Base-by-base conservation (phyloP, 768 basidiomycete species). In the Mycena rosella region DNA sequence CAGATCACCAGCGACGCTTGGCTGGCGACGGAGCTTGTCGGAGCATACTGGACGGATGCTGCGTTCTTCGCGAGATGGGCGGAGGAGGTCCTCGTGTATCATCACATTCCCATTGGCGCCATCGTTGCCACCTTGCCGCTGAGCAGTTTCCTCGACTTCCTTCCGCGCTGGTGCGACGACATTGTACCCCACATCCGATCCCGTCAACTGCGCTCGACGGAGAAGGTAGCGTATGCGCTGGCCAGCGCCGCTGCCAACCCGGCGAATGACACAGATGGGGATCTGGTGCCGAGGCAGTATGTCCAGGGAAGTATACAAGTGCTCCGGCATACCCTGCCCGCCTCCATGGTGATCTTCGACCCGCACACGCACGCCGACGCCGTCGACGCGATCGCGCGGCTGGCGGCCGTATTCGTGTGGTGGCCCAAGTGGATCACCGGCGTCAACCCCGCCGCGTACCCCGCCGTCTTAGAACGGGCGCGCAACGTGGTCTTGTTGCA, bases 1-100 rank as follows among this genome's bases (percentile, higher is more conserved):
- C 47, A 53, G 32, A 34, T 53, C 17, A 3, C 22, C 0, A 27
- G 10, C 26, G 32, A 68, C 26, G 36, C 30, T 3, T 63, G 67
- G 60, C 15, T 68, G 0, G 67, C 36, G 15, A 59, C 57, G 1
- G 60, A 68, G 56, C 30, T 68, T 1, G 47, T 62, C 26, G 67
- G 67, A 0, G 55, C 67, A 6, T 53, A 30, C 24, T 24, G 36
- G 29, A 11, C 4, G 1, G 17, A 32, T 32, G 32, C 32, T 22
- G n/a, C 54, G 3, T 68, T 51, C 56, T 68, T 63, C 40, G 55
- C 60, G 14, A 7, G 61, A 36, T 58, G 60, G 60, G 45, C 61
- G 10, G 22, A 57, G 36, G 67, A 68, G 17, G 61, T 59, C 24
- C 30, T 68, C 2, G 55, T 68, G 5, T 62, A 51, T 27, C 27